Evolutionary conservation across 306 rosid genomes (phyloP), one percentile per base, ranked within the genome.

Genomic region (Gynostemma pentaphyllum): DNA sequence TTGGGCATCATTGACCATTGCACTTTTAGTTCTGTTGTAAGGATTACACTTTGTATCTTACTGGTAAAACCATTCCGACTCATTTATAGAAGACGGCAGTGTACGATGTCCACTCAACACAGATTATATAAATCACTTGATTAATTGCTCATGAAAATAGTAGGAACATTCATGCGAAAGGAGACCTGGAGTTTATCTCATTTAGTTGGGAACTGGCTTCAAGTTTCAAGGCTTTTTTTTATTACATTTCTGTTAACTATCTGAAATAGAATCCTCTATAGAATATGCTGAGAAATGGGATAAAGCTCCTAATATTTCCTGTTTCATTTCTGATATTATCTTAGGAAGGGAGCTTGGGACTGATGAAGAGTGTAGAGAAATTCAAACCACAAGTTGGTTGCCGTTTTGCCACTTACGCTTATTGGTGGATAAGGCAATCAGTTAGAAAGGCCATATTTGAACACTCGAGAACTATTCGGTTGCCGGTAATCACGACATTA

Each of bases 271-370:
- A 13, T 40, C 62, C 32, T 24, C 45, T 39, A 63, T 40, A 16
- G 13, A 51, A 18, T 34, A 24, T 69, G 29, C 45, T 56, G 45
- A 28, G 49, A 39, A 49, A 13, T 36, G 19, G 51, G 46, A 47
- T 30, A 50, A 65, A 68, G 70, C 62, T 14, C 27, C 48, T 50
- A 46, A 62, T 21, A 23, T 53, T 50, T 60, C n/a, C 19, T 23
- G 55, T 46, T 78, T 67, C 40, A 46, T 50, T 54, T 71, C 47
- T 47, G 72, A 32, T 70, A 34, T 61, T 76, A 23, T 75, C 64
- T 19, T 72, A 91, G 97, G 95, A 78, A 75, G 96, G 97, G 78
- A 88, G 89, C 72, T 76, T 81, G 80, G 97, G 98, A 22, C 96
- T 91, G 51, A 80, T 82, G 87, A 88, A 68, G 82, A 85, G 96